Evolutionary conservation across 2,329 filamentous ascomycete genomes (phyloP).

Genomic region (Paracamarosporium sp.): DNA sequence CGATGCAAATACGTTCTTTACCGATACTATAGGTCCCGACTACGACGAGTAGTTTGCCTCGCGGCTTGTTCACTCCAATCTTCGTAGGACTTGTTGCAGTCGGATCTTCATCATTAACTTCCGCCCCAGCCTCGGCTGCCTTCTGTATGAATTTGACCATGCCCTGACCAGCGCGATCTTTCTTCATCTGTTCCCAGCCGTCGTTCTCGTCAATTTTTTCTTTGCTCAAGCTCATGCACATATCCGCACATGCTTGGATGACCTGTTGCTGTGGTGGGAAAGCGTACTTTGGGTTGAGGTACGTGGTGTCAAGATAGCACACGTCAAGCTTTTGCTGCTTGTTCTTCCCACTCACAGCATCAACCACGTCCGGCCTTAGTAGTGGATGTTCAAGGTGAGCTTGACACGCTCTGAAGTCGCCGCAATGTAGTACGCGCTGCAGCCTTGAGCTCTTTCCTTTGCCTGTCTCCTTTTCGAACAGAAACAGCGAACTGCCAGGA

Average conservation of each 20-base stretch:
- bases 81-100: conserved; percentile 5
- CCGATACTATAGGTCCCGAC: conserved; percentile 98
- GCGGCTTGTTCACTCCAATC: conserved; percentile 42
- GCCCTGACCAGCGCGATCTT: conserved; percentile 60
- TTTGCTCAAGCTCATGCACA: conserved; percentile 80
- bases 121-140: conserved; percentile 47
- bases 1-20: conserved; percentile 94
- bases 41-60: conserved; percentile 81
- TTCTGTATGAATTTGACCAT: conserved; percentile 69
- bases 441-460: conserved; percentile 65
- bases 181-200: conserved; percentile 64
- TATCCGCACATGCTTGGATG: conserved; percentile 82
- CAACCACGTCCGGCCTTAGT: conserved; percentile 75
- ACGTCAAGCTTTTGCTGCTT: conserved; percentile 89
- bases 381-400: conserved; percentile 83
- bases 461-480: conserved; percentile 81
- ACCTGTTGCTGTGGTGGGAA: conserved; percentile 91
- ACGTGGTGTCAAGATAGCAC: conserved; percentile 97
- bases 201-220: conserved; percentile 65
- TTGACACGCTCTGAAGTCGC: conserved; percentile 91
- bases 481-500: conserved; percentile 89
- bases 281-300: conserved; percentile 92
- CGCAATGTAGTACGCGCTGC: conserved; percentile 90
- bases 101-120: conserved; percentile 37
- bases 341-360: conserved; percentile 72